Base-by-base conservation (phyloP, 768 basidiomycete species). In the Podaxis sp. region DNA sequence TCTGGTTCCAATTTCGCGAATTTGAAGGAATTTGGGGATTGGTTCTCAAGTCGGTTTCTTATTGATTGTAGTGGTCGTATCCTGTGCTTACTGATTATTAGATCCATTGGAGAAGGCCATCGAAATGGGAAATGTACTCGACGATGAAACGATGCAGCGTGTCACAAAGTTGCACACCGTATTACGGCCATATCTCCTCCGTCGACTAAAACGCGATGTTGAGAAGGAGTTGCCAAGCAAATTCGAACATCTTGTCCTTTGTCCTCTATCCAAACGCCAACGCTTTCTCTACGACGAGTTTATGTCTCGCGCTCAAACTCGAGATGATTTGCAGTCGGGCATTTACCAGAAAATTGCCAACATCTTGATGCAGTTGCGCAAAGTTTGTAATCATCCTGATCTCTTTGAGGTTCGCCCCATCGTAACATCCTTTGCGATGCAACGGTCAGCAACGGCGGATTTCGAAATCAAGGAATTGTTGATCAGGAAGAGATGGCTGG, bases 261-360 rank as follows among this genome's bases (percentile, higher is more conserved):
- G 94, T 67, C 87, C 88, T 12, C 78, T 97, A 15, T 95, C 94
- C 38, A 96, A 95, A 71, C 83, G 94, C 11, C 94, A 97, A 68
- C 88, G 94, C n/a, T 94, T 93, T 71, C 80, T 97, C 19, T 97
- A 97, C 71, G 94, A 97, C 78, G 94, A 96, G 71, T 96, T 96
- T 77, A 95, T 97, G 94, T 82, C 88, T 11, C 85, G 94, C 29
- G 85, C 91, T 0, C 87, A 93, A 57, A 97, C 94, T 2, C 84
- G 85, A 29, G 86, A 89, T 65, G 93, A 92, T 19, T 79, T 97
- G 51, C 80, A 88, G 22, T 93, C 94, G 2, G 96, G 95, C 3
- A 81, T 91, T 2, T 93, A 93, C 69, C 90, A 91, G 74, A 91
- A 91, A 75, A 90, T 93, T 49, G 91, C 91, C 68, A 99, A 99